A percentile compares a stretch with the other conserved stretches of the same genome.
Evolutionary conservation across 176 grass and related monocot species (phyloP).

Genomic region (Miscanthus lutarioriparius): DNA sequence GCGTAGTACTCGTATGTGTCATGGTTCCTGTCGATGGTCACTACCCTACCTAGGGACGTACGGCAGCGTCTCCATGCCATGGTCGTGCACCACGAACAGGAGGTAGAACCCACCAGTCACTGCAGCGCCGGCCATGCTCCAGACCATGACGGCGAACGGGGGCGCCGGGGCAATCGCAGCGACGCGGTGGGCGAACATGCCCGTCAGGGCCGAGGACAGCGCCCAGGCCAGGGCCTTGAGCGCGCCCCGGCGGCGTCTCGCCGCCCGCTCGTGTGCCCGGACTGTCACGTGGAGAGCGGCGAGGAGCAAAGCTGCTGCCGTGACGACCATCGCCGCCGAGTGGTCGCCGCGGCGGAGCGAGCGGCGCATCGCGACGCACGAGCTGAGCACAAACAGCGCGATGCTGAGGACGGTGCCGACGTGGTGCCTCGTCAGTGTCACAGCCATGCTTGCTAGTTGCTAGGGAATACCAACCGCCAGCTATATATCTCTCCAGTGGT

Average conservation of each 20-base stretch:
- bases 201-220: slow-evolving; percentile 16
- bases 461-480: too few relatives aligned
- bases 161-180: not conserved
- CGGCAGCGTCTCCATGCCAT: not conserved
- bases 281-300: not conserved
- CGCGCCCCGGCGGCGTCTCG: not conserved
- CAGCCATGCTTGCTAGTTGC: too few relatives aligned
- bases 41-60: not conserved
- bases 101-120: slow-evolving; percentile 31
- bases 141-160: slow-evolving; percentile 4
- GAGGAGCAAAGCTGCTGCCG: not conserved
- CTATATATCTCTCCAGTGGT: too few relatives aligned
- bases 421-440: not conserved
- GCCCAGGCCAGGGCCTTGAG: slow-evolving; percentile 40
- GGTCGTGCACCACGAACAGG: slow-evolving; percentile 23
- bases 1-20: too few relatives aligned
- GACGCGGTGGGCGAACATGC: slow-evolving; percentile 35
- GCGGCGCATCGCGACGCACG: not conserved
- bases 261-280: not conserved
- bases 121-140: slow-evolving; percentile 37
- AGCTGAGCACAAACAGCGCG: not conserved
- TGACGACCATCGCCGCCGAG: not conserved
- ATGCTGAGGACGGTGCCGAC: not conserved
- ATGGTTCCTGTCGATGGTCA: not conserved
- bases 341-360: not conserved